phyloP scores from a whole-genome alignment of 495 filamentous ascomycete genomes.

The Aspergillus funiculosus region DNA sequence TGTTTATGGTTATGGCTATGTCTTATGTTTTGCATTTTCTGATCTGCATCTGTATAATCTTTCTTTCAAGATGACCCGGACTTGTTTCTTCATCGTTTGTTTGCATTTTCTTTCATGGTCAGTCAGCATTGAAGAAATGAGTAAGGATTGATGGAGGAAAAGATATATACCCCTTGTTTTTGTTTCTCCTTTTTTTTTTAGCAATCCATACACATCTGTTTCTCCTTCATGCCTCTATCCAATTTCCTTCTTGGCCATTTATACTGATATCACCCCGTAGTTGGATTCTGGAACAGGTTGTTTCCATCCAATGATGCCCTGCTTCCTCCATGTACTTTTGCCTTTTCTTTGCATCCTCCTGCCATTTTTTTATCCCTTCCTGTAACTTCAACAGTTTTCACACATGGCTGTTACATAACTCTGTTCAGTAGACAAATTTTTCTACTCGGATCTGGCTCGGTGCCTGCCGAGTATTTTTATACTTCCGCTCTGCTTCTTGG shows the following conservation, averaged over 20 bases:
- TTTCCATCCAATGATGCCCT: not conserved
- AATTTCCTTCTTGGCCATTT: not conserved
- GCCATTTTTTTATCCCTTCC: not conserved
- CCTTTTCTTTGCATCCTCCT: not conserved
- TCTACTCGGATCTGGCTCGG: too few species aligned
- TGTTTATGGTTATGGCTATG: constrained; percentile 25
- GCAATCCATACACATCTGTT: constrained; percentile 5
- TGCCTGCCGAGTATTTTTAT: too few species aligned
- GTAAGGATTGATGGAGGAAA: constrained; percentile 20
- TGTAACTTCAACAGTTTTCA: constrained; percentile 3
- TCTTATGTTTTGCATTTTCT: constrained; percentile 14
- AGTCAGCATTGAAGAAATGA: constrained; percentile 21
- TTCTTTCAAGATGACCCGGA: constrained; percentile 15
- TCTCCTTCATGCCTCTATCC: constrained; percentile 4
- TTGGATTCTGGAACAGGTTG: not conserved
- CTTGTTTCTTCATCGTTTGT: constrained; percentile 20
- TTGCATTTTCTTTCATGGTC: constrained; percentile 16
- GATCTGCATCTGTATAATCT: constrained; percentile 21
- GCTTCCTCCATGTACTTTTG: constrained; percentile 2
- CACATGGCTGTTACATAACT: not conserved
- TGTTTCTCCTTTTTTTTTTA: constrained; percentile 4
- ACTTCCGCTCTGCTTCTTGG: too few species aligned
- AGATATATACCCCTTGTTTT: constrained; percentile 21
- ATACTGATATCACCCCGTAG: not conserved
- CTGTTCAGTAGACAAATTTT: not conserved